phyloP scores from a whole-genome alignment of 306 rosid species.

The Castanea sativa region DNA sequence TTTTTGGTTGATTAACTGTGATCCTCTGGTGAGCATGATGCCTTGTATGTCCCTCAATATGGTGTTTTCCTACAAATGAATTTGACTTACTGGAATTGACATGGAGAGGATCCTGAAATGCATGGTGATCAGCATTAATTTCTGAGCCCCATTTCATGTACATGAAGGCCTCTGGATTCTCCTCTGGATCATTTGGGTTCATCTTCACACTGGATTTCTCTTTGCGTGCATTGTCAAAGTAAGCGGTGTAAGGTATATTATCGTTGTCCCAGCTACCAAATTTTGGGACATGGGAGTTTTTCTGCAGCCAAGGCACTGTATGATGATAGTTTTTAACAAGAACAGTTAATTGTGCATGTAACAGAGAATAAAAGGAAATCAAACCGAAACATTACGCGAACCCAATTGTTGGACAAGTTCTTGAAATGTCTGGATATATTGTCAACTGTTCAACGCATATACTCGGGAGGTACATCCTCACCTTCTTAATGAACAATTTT shows the following conservation, averaged over 20 bases:
- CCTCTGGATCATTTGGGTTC: slow-evolving; percentile 51
- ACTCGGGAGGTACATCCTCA: too few species aligned
- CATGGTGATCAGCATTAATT: not conserved
- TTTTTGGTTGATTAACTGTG: not conserved
- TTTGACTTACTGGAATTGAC: not conserved
- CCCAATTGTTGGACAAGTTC: too few species aligned
- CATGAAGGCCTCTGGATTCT: slow-evolving; percentile 39
- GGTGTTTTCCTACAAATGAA: not conserved
- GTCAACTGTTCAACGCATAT: too few species aligned
- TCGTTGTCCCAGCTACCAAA: slow-evolving; percentile 54
- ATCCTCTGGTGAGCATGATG: not conserved
- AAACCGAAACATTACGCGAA: not conserved
- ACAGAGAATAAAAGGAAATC: not conserved
- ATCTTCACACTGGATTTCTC: slow-evolving; percentile 16
- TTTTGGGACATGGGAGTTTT: slow-evolving; percentile 38
- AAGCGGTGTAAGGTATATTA: slow-evolving; percentile 39
- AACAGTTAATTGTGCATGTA: not conserved
- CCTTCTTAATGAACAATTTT: too few species aligned
- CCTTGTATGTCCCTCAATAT: not conserved
- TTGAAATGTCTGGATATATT: too few species aligned
- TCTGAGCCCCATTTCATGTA: not conserved
- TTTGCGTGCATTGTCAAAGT: slow-evolving; percentile 40
- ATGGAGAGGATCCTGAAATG: not conserved
- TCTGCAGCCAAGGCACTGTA: not conserved
- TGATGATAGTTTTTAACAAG: not conserved